Evolutionary conservation across 1,284 basidiomycete genomes (phyloP), one percentile per base, ranked within the genome.

Genomic region (Athelia sp.): DNA sequence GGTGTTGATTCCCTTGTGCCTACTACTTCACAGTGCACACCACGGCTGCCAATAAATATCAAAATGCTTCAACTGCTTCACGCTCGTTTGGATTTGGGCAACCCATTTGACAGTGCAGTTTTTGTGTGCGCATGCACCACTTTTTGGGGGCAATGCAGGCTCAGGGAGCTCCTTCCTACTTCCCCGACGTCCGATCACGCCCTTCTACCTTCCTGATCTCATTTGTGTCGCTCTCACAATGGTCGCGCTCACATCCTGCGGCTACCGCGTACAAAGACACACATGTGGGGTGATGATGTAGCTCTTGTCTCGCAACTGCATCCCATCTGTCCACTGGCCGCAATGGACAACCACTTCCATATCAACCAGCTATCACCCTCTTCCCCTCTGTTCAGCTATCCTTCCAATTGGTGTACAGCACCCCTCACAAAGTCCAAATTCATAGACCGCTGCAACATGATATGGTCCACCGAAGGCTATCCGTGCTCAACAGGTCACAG

Each of bases 401-500:
- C 34, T 9, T 47, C 47, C 0, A n/a, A 34, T 0, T n/a, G 22
- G 18, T 23, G 45, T 1, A 58, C 54, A 51, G 24, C 46, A 2
- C 53, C 54, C 18, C 45, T 60, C 52, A 48, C 52, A 2, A 54
- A 53, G 4, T 18, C 23, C 9, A 44, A 49, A 34, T 66, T 65
- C 49, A 45, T 67, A 2, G 17, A n/a, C 0, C 47, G 50, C 1
- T 62, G 60, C 32, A 61, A 62, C 31, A 43, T 43, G 4, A 53
- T 67, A 1, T 68, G 64, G 63, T 15, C 11, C 1, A 23, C 18
- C 0, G 56, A 55, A 1, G 58, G 55, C 0, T 44, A 65, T 10
- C 21, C 48, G 0, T 48, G 65, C 3, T 48, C 56, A 0, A 66
- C 69, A 1, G 36, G 36, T 6, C 70, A 72, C 45, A 56, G 58